Evolutionary conservation across 306 rosid species (phyloP), one percentile per base, ranked within the genome.

Genomic region (Rosa multiflora): DNA sequence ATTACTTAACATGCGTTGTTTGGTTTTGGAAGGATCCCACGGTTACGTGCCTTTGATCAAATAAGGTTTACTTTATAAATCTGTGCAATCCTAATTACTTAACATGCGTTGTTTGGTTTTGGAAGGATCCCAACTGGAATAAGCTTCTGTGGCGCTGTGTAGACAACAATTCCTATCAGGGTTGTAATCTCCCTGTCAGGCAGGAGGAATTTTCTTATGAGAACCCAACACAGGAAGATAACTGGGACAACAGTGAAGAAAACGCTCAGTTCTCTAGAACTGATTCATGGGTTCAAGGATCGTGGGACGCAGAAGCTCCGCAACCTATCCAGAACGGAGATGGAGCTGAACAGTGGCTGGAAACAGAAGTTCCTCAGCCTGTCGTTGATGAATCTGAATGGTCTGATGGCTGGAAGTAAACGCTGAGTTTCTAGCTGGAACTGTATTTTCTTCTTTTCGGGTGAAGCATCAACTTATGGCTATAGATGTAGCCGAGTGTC

Each of bases 331-430:
- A 39, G 15, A 43, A 67, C 14, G 3, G 35, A 47, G 49, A 73
- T 59, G 85, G 80, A 72, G 83, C 56, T 46, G 86, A 69, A 64
- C 75, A 89, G 51, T 29, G 80, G 46, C 71, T 47, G 66, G 76
- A 52, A 67, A 32, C 78, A 7, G 91, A 85, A 59, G 46, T 75
- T 62, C 83, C 88, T 49, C 73, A 77, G 73, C 90, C 93, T 80
- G 84, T 21, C 29, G 80, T 77, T 0, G 84, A 89, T 75, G 96
- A 93, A 82, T 89, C 83, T 62, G 97, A 91, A 74, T 93, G 97
- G 98, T 88, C 94, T 73, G 99, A 92, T 86, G 96, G 96, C 73
- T 89, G 99, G 97, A 90, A 91, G 83, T 85, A 81, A 76, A 58
- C 78, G 5, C 51, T 8, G 8, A 15, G 62, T 68, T 75, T 42